Evolutionary conservation across 2,329 filamentous ascomycete species (phyloP), one percentile per base, ranked within the genome.

Genomic region (Colletotrichum somersetense): DNA sequence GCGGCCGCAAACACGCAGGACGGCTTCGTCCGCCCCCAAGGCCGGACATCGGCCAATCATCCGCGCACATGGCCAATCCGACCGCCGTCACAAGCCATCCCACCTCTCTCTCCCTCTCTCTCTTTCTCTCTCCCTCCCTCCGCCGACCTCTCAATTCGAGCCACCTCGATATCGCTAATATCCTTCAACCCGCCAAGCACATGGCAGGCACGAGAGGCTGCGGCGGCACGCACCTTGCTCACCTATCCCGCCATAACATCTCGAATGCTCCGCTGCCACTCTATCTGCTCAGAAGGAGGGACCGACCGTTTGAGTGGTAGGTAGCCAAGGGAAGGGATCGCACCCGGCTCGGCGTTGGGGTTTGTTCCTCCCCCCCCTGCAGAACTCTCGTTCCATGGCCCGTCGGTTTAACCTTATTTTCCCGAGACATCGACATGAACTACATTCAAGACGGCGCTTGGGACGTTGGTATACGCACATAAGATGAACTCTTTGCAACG

Each of bases 11-110:
- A 20, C 38, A 50, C 48, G 20, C 26, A 52, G 40, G 35, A n/a
- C 50, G 33, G 58, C 46, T 58, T 62, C 26, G 58, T 20, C 16
- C 65, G 58, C 65, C 66, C 66, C 6, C 23, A 44, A 30, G 40
- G 26, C 70, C 61, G 66, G 70, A 64, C 67, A 66, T 62, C 71
- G 61, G 67, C 71, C 71, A 73, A 73, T 73, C 71, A 73, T 73
- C 67, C 62, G 57, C 56, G 55, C 71, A 73, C 71, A 73, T 73
- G 71, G 65, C 61, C 40, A 73, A 73, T 71, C 67, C 67, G 66
- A 57, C 62, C 71, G 62, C 50, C 67, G 38, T 66, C 61, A 73
- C 66, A 64, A 69, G 69, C 66, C n/a, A 38, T 26, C 20, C 33
- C 11, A 7, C 38, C 38, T 40, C 7, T 30, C 3, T 30, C 26